These are phyloP conservation scores for Peniophora sp. DNA, from an alignment of 1,284 basidiomycete genomes.

Conservation along the genomic window DNA sequence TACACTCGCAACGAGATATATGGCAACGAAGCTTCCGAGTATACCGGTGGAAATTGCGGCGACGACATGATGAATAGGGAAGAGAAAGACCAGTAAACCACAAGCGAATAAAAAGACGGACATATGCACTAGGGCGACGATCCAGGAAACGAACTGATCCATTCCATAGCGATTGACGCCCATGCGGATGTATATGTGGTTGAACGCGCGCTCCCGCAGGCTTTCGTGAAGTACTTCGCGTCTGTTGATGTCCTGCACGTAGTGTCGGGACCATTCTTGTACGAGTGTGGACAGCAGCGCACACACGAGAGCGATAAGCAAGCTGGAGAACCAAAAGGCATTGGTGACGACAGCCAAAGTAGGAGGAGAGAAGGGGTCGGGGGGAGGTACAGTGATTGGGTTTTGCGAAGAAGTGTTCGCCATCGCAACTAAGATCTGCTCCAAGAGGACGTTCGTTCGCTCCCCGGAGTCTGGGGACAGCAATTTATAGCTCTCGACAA, in stretches of 20 bases:
- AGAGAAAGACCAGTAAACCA: constrained; percentile 30
- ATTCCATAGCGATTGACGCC: not conserved
- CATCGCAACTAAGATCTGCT: constrained; percentile 16
- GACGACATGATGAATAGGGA: constrained; percentile 23
- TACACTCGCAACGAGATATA: constrained; percentile 26
- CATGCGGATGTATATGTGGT: not conserved
- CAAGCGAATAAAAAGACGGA: constrained; percentile 33
- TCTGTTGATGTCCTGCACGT: too few species aligned
- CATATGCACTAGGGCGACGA: constrained; percentile 7
- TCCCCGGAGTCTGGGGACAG: constrained; percentile 26
- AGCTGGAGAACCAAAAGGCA: not conserved
- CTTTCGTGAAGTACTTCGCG: constrained; percentile 11
- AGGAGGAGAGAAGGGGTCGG: constrained; percentile 5
- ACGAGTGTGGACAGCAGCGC: too few species aligned
- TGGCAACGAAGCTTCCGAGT: constrained; percentile 19
- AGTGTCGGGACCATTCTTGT: too few species aligned
- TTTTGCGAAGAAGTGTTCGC: constrained; percentile 1
- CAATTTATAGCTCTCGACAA: constrained; percentile 32
- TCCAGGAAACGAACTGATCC: not conserved
- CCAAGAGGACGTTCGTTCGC: constrained; percentile 22
- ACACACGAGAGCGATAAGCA: too few species aligned
- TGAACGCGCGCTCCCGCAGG: not conserved
- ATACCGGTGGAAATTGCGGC: constrained; percentile 24
- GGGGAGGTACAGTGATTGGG: not conserved
- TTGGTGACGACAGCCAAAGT: constrained; percentile 22